Percentiles rank a stretch among this genome's conserved stretches.
These are phyloP conservation scores for Scenedesmus sp. DNA, from an alignment of 163 green algal species.

Conservation along the genomic window DNA sequence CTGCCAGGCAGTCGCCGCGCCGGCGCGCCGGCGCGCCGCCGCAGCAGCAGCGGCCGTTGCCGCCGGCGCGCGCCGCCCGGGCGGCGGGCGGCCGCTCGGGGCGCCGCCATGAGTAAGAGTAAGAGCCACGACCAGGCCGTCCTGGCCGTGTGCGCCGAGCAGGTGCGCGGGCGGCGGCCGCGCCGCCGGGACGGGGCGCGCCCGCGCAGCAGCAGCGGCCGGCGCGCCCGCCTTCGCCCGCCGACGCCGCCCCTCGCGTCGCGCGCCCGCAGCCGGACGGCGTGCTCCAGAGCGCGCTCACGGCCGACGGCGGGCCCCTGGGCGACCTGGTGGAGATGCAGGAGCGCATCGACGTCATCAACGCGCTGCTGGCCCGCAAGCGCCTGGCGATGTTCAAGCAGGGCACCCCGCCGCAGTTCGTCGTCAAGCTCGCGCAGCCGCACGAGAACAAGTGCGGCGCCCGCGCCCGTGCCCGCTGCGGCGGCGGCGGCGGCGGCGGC, in stretches of 20 bases:
- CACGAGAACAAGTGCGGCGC: slow-evolving; percentile 68
- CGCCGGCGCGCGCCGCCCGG: too few relatives aligned
- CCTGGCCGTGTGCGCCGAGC: background rate
- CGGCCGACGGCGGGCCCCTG: slow-evolving; percentile 8
- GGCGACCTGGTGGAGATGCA: slow-evolving; percentile 3
- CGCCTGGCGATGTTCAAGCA: slow-evolving; percentile 15
- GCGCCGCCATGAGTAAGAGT: too few relatives aligned
- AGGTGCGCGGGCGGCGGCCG: background rate
- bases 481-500: too few relatives aligned
- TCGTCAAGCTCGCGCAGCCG: slow-evolving; percentile 53
- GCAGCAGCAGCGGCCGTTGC: too few relatives aligned
- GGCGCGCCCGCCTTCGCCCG: background rate
- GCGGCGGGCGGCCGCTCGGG: too few relatives aligned
- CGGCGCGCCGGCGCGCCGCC: too few relatives aligned
- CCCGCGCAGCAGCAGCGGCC: background rate
- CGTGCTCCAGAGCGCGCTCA: slow-evolving; percentile 1
- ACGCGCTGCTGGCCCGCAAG: slow-evolving; percentile 51
- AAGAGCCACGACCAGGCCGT: background rate
- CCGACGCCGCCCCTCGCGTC: too few relatives aligned
- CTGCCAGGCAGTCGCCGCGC: too few relatives aligned
- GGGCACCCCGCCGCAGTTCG: slow-evolving; percentile 59
- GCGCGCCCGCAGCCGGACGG: background rate
- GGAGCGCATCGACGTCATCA: slow-evolving; percentile 49
- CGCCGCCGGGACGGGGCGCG: too few relatives aligned
- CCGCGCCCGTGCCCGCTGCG: too few relatives aligned